Conservation (phyloP, 2,329 filamentous ascomycete species). For the Ascochyta lentis region DNA sequence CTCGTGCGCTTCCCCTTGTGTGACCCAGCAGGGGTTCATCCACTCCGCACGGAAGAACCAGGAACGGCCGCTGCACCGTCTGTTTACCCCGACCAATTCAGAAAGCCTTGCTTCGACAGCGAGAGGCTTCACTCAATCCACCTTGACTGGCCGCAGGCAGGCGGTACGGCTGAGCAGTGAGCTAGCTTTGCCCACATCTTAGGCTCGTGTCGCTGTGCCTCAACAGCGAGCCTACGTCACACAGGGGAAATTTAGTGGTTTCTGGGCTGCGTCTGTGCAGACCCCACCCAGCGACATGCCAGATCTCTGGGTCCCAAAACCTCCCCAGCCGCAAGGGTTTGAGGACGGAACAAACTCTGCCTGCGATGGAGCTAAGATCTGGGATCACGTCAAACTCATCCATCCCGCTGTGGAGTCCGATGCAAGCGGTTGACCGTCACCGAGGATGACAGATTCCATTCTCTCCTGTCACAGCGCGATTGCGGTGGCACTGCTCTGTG, state of each 20-base stretch:
- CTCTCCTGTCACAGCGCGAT: neutral
- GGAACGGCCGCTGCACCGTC: neutral
- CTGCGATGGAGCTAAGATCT: conserved; percentile 15
- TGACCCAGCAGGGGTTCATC: conserved; percentile 2
- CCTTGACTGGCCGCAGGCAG: neutral
- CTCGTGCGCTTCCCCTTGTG: neutral
- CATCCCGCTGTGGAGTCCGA: conserved; percentile 14
- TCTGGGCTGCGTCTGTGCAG: neutral
- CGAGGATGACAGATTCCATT: conserved; percentile 1
- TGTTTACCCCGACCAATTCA: neutral
- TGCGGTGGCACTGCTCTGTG: neutral
- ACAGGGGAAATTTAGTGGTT: neutral
- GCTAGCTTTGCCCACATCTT: neutral
- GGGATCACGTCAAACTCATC: conserved; percentile 11
- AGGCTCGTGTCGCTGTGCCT: neutral
- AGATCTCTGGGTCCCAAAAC: conserved; percentile 11
- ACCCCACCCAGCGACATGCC: conserved; percentile 1
- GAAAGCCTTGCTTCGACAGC: neutral
- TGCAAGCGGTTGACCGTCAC: neutral
- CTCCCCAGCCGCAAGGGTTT: conserved; percentile 7
- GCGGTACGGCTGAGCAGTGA: neutral
- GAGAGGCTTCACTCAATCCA: neutral
- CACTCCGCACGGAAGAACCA: neutral
- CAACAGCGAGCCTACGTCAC: conserved; percentile 10
- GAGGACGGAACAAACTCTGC: conserved; percentile 1